A percentile compares a stretch with the other conserved stretches of the same genome.
These are phyloP conservation scores for Aureoboletus auriporus DNA, from an alignment of 768 basidiomycete species.

Conservation along the genomic window DNA sequence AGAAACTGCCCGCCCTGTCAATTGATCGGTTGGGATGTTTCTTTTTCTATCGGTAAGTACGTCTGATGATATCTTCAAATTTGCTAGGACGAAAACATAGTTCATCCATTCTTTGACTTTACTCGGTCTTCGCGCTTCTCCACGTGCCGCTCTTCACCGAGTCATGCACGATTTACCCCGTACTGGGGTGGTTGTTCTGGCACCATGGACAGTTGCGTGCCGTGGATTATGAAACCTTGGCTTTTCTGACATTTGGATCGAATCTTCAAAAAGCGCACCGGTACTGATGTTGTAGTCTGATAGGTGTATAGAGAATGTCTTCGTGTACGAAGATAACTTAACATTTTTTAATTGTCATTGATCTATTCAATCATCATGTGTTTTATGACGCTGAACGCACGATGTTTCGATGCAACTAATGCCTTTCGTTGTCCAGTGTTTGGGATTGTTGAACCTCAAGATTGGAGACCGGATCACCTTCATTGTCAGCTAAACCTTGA, in stretches of 20 bases:
- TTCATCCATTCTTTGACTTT: conserved; percentile 84
- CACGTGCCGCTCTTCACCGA: conserved; percentile 35
- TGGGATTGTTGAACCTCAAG: too few relatives aligned
- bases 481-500: too few relatives aligned
- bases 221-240: conserved; percentile 54
- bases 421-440: too few relatives aligned
- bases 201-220: conserved; percentile 25
- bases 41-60: not conserved
- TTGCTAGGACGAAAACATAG: conserved; percentile 61
- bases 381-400: not conserved
- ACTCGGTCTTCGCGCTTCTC: conserved; percentile 32
- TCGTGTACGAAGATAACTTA: not conserved
- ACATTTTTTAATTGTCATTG: too few relatives aligned
- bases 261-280: not conserved
- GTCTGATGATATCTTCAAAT: not conserved
- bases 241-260: conserved; percentile 51
- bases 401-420: too few relatives aligned
- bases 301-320: conserved; percentile 1
- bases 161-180: conserved; percentile 38
- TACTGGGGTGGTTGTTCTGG: conserved; percentile 47
- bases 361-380: not conserved
- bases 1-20: not conserved
- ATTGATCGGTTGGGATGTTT: not conserved
- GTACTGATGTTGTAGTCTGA: conserved; percentile 8
- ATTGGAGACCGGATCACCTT: too few relatives aligned